Conservation (phyloP, 2,329 filamentous ascomycete genomes). For the Scedosporium aurantiacum region DNA sequence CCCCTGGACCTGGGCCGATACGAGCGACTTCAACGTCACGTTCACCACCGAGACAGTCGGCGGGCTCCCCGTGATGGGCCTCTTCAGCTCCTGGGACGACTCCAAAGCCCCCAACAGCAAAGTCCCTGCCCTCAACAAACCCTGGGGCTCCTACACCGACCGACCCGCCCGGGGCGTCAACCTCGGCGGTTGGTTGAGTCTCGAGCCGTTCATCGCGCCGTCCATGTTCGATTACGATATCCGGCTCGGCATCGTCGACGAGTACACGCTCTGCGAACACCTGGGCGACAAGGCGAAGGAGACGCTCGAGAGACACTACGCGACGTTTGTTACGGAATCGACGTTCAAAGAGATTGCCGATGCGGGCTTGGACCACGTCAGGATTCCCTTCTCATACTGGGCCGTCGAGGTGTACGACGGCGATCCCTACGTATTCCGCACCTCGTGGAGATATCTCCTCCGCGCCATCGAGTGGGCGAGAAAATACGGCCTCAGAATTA, state of each 20-base stretch:
- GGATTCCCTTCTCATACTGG: constrained; percentile 50
- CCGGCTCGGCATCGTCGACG: constrained; percentile 29
- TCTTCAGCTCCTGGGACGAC: constrained; percentile 60
- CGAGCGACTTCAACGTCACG: constrained; percentile 61
- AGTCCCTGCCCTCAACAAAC: constrained; percentile 50
- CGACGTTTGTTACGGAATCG: constrained; percentile 33
- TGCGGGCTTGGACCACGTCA: constrained; percentile 46
- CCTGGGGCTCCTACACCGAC: constrained; percentile 51
- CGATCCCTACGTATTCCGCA: constrained; percentile 33
- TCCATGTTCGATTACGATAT: constrained; percentile 50
- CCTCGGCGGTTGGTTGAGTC: constrained; percentile 60
- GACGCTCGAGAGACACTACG: constrained; percentile 37
- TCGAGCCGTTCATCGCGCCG: constrained; percentile 68
- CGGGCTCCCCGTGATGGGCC: constrained; percentile 57
- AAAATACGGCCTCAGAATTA: constrained; percentile 38
- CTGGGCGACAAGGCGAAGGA: constrained; percentile 33
- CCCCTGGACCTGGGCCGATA: constrained; percentile 65
- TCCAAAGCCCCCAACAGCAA: constrained; percentile 50
- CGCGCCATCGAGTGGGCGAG: constrained; percentile 45
- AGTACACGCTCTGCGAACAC: constrained; percentile 37
- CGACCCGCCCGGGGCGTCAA: constrained; percentile 61
- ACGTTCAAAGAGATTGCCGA: constrained; percentile 46
- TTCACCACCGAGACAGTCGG: constrained; percentile 59
- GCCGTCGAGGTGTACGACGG: constrained; percentile 38
- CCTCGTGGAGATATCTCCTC: constrained; percentile 34